These are phyloP conservation scores for Ocimum tenuiflorum DNA, from an alignment of 257 asterid genomes.

Conservation along the genomic window DNA sequence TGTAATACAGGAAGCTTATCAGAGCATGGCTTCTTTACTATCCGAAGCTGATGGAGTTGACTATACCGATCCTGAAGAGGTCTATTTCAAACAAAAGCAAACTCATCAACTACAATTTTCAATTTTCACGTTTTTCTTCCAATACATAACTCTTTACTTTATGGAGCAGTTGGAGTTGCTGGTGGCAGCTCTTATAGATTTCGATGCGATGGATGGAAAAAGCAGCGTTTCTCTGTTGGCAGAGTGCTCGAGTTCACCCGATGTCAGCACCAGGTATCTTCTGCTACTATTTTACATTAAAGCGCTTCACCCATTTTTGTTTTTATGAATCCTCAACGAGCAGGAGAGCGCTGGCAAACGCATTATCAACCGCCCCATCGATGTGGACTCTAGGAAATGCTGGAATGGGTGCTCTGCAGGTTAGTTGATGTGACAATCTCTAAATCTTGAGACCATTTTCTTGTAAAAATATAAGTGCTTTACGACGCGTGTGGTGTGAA, in stretches of 20 bases:
- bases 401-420: conserved; percentile 99
- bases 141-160: conserved; percentile 16
- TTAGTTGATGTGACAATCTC: background rate
- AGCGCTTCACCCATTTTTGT: background rate
- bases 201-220: conserved; percentile 97
- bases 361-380: conserved; percentile 87
- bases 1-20: conserved; percentile 65
- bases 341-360: conserved; percentile 93
- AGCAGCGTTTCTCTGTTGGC: conserved; percentile 73
- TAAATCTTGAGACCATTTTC: background rate
- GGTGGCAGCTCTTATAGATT: conserved; percentile 80
- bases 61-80: conserved; percentile 97
- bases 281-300: background rate
- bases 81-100: conserved; percentile 17
- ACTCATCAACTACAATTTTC: background rate
- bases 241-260: conserved; percentile 91
- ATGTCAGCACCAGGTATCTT: conserved; percentile 75
- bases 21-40: conserved; percentile 81
- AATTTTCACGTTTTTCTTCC: background rate
- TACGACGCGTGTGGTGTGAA: background rate
- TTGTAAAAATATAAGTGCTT: background rate
- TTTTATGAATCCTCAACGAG: conserved; percentile 7
- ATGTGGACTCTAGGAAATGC: conserved; percentile 98
- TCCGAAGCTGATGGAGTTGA: conserved; percentile 95
- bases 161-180: conserved; percentile 73